Base-by-base conservation (phyloP, 495 filamentous ascomycete genomes). In the Podospora fimiseda region DNA sequence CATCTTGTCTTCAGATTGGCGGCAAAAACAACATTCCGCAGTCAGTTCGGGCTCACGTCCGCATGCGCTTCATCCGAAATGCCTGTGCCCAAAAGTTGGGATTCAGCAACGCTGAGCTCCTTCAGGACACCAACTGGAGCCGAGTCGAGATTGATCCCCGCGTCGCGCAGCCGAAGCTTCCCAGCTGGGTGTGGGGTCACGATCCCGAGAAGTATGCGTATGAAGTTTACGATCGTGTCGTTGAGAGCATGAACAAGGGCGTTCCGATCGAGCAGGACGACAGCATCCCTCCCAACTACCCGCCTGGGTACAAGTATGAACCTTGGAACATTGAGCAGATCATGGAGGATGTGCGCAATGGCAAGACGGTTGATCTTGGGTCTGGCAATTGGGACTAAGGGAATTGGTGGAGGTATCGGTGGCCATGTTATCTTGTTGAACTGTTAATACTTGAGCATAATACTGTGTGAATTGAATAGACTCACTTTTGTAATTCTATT, bases 111-210 rank as follows among this genome's bases (percentile, higher is more conserved):
- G 73, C 76, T 18, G 75, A 83, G 60, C 62, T 76, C 24, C 71
- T 75, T 44, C 78, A 82, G 53, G 74, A 80, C 50, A 79, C 81
- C 3, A 68, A 84, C 63, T 84, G 79, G 80, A 68, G 72, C 30
- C 68, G 73, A 40, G 75, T 80, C 27, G 71, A 76, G 55, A 59
- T 75, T 13, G 68, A 84, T 47, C 80, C 79, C 6, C 67, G 73
- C 21, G 61, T 64, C 9, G 73, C 76, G 15, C 70, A 74, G 56
- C 74, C 71, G n/a, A 73, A 72, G 58, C 64, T 74, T 23, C 78
- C 73, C 14, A 73, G 68, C 51, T 81, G 78, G 80, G 67, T 83
- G 16, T 77, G 69, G 66, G 56, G 60, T n/a, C 78, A 81, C 56
- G 78, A 83, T 53, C 75, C 80, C 0, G 80, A 83, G 60, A 51